Conservation (phyloP, 768 basidiomycete species). For the Polyporus arcularius region DNA sequence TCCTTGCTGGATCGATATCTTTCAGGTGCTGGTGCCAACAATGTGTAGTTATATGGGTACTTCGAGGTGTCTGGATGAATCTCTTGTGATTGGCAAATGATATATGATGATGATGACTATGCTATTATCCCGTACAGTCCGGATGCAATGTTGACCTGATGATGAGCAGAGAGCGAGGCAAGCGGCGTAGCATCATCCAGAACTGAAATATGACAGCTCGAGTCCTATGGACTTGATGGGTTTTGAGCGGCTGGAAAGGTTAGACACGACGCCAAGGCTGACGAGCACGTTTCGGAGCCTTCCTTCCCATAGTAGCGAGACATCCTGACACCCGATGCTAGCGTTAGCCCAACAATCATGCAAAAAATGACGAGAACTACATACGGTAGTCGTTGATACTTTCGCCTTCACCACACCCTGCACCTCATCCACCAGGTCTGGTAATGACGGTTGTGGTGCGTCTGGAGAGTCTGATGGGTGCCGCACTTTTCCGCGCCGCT, state of each 20-base stretch:
- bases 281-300: conserved; percentile 87
- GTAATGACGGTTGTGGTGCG: conserved; percentile 24
- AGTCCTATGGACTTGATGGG: conserved; percentile 89
- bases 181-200: conserved; percentile 34
- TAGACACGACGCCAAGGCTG: conserved; percentile 88
- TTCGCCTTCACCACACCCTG: conserved; percentile 88
- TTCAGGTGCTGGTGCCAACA: conserved; percentile 10
- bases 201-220: conserved; percentile 93
- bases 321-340: conserved; percentile 52
- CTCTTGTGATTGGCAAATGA: conserved; percentile 4
- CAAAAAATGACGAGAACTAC: conserved; percentile 24
- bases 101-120: not conserved
- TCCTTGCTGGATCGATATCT: conserved; percentile 11
- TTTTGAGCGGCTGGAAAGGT: conserved; percentile 80
- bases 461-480: conserved; percentile 21
- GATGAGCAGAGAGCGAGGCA: too few species aligned
- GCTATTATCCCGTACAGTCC: not conserved
- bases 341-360: not conserved
- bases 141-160: not conserved
- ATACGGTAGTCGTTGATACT: conserved; percentile 85
- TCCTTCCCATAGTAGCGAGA: conserved; percentile 94
- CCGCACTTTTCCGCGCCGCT: conserved; percentile 55
- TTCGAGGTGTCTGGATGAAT: conserved; percentile 11
- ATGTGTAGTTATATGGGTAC: conserved; percentile 10
- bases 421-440: conserved; percentile 42